Base-by-base conservation (phyloP, 1,284 basidiomycete species). In the Leccinum pallidistipes region DNA sequence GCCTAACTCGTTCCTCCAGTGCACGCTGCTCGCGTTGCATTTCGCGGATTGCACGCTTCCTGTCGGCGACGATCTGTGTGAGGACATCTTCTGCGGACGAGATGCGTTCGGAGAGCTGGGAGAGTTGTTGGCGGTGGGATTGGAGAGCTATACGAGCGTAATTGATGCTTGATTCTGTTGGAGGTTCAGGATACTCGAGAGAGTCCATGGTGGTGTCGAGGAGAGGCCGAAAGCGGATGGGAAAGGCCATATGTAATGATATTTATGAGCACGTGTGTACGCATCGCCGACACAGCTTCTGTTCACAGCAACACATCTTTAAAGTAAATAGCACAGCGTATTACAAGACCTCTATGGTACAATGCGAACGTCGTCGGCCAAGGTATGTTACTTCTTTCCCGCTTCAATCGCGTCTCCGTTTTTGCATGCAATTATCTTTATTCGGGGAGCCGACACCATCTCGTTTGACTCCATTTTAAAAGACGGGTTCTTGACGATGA, bases 401-500 rank as follows among this genome's bases (percentile, higher is more conserved):
- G 84, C 82, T 67, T 92, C 92, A 57, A 92, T 84, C 32, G 87
- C 89, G 66, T 95, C 93, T 31, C 91, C 92, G 69, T 91, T 92
- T 83, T 97, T 97, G 81, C 95, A 97, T 4, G 95, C 95, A 66
- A 97, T 94, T 62, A 97, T 97, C 81, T 97, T 97, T 77, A 96
- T 92, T 76, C 91, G 88, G 49, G 83, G 82, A 2, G 91, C 87
- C 11, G 79, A 83, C 40, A 97, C 87, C 70, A 86, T 80, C 67
- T 94, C 91, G 69, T 92, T 93, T 53, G 88, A 88, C 77, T 98
- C 95, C 89, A 97, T 94, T 77, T 97, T 97, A 80, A 98, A 96
- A 16, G 86, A 85, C 14, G 95, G 90, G 68, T 95, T 87, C 74
- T 94, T 93, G 55, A 97, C 91, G 64, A 96, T 92, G 76, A 97